phyloP scores from a whole-genome alignment of 2,329 filamentous ascomycete species.

The Orbilia blumenaviensis region DNA sequence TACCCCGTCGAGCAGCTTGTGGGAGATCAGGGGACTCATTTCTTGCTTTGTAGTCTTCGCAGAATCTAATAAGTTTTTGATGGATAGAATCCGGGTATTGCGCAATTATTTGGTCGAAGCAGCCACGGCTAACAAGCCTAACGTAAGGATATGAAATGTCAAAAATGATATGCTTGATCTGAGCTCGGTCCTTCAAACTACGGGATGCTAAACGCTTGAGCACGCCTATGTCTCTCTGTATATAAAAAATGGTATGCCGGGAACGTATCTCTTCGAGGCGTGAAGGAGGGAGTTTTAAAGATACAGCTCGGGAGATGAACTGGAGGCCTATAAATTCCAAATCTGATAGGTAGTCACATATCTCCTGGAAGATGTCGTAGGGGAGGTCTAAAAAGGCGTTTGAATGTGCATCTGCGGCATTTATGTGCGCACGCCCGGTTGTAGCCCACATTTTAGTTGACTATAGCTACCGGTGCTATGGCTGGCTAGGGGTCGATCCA shows the following conservation, averaged over 20 bases:
- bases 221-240: not conserved
- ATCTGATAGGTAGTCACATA: not conserved
- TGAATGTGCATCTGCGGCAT: not conserved
- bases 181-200: not conserved
- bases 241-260: not conserved
- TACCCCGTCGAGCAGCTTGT: not conserved
- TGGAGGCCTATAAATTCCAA: not conserved
- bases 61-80: not conserved
- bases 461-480: too few species aligned
- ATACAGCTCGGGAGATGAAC: not conserved
- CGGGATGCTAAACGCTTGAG: not conserved
- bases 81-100: not conserved
- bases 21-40: not conserved
- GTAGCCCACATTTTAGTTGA: too few species aligned
- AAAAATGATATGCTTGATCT: not conserved
- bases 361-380: not conserved
- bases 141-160: not conserved
- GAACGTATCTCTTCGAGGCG: not conserved
- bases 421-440: not conserved
- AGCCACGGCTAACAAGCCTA: not conserved
- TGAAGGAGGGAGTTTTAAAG: not conserved
- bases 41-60: not conserved
- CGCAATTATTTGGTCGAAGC: not conserved
- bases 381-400: not conserved
- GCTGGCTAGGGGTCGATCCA: too few species aligned